Base-by-base conservation (phyloP, 140 eudicot species). In the Anethum foeniculum region DNA sequence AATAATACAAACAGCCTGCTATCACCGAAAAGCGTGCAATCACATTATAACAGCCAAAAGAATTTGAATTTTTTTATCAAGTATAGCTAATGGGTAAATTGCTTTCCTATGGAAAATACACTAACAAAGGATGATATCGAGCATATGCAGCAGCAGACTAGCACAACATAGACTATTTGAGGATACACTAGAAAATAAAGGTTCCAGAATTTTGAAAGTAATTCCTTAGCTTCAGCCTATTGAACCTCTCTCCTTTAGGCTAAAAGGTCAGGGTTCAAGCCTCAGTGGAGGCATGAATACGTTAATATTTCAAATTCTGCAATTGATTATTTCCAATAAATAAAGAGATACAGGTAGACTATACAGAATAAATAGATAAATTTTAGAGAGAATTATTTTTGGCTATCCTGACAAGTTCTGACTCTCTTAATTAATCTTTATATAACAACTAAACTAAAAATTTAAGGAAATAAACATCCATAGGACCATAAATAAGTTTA, bases 1-100 rank as follows among this genome's bases (percentile, higher is more conserved):
- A 48, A 77, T 43, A 30, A 74, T 6, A 67, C 30, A 82, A 21
- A 81, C 5, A 44, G 38, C 27, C 77, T 75, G 49, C 49, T 39
- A 39, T 67, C 38, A 75, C 71, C 44, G 1, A 43, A 79, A 21
- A 25, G 75, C 39, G 4, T 12, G 81, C 73, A 30, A 30, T 34
- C 49, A 27, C 76, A 11, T 58, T 79, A 27, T 9, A 21, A 46
- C 23, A 67, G 19, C 64, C 52, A 79, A 44, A 62, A 25, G 14
- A 27, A 79, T 27, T 41, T 4, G 51, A 67, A 47, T 68, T 3
- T 75, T 74, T 48, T 18, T 27, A 47, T 25, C 8, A 75, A 27
- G 79, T 25, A 46, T 14, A 19, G 58, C 36, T 23, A 34, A 74
- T 43, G 38, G 48, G 19, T 38, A n/a, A 25, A 74, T 74, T 36